phyloP scores from a whole-genome alignment of 2,329 filamentous ascomycete genomes.

The Stagonosporopsis tanaceti region DNA sequence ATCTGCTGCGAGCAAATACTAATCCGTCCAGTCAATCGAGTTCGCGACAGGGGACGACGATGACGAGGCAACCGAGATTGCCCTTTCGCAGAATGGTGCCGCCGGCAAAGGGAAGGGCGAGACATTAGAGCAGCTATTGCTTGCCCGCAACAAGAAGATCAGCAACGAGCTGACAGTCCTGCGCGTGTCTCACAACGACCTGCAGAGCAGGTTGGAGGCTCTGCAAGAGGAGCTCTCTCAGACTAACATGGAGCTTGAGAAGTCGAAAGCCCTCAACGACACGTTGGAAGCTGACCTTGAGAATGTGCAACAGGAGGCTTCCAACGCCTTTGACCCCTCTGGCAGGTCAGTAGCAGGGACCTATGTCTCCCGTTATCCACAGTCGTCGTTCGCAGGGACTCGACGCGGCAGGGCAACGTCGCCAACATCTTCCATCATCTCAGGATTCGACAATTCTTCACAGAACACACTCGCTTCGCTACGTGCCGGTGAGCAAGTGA shows the following conservation, averaged over 20 bases:
- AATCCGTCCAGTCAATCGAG: slow-evolving; percentile 75
- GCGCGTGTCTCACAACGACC: slow-evolving; percentile 90
- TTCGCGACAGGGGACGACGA: slow-evolving; percentile 88
- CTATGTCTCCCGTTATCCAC: slow-evolving; percentile 80
- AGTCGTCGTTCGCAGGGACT: slow-evolving; percentile 61
- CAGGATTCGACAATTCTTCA: slow-evolving; percentile 74
- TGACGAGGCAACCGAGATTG: slow-evolving; percentile 47
- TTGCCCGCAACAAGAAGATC: slow-evolving; percentile 95
- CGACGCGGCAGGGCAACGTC: slow-evolving; percentile 73
- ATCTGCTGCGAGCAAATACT: slow-evolving; percentile 20
- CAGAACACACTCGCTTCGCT: slow-evolving; percentile 63
- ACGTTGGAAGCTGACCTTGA: slow-evolving; percentile 93
- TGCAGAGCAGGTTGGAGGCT: slow-evolving; percentile 79
- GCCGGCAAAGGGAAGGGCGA: slow-evolving; percentile 71
- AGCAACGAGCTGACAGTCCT: slow-evolving; percentile 92
- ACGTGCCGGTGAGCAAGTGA: slow-evolving; percentile 69
- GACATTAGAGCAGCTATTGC: slow-evolving; percentile 86
- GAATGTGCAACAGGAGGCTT: slow-evolving; percentile 83
- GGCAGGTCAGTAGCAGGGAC: slow-evolving; percentile 94
- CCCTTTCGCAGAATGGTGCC: slow-evolving; percentile 57
- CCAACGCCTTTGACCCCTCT: slow-evolving; percentile 81
- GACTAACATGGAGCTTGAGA: slow-evolving; percentile 86
- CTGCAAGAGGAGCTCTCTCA: slow-evolving; percentile 84
- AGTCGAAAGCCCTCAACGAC: slow-evolving; percentile 81
- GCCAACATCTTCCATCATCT: slow-evolving; percentile 97